Conservation (phyloP, 2,329 filamentous ascomycete genomes). For the Aspergillus vadensis region DNA sequence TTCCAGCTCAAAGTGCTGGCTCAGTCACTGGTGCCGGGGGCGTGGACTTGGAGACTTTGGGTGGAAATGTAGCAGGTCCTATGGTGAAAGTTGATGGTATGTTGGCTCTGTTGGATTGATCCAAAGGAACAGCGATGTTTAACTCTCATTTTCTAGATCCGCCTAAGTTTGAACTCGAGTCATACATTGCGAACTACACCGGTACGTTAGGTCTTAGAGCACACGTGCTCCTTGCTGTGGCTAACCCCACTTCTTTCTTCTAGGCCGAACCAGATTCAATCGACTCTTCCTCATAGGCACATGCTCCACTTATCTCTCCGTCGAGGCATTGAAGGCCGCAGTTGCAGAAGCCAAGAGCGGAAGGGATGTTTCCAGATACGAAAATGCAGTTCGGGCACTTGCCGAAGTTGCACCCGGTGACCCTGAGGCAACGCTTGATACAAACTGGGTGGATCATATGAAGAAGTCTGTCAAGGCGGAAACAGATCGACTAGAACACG, state of each 20-base stretch:
- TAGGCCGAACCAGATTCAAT: slow-evolving; percentile 78
- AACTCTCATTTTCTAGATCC: slow-evolving; percentile 54
- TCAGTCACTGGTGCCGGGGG: slow-evolving; percentile 9
- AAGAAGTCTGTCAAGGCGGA: slow-evolving; percentile 69
- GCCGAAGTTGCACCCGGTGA: slow-evolving; percentile 66
- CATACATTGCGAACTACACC: slow-evolving; percentile 85
- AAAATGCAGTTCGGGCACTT: slow-evolving; percentile 67
- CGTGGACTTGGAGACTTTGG: slow-evolving; percentile 11
- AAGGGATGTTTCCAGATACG: slow-evolving; percentile 72
- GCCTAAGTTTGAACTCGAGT: slow-evolving; percentile 88
- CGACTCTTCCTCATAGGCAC: slow-evolving; percentile 80
- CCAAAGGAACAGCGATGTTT: slow-evolving; percentile 7
- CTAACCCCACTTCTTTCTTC: neutral
- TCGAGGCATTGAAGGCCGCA: slow-evolving; percentile 79
- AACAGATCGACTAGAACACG: slow-evolving; percentile 73
- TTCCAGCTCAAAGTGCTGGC: slow-evolving; percentile 16
- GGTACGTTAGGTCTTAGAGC: slow-evolving; percentile 54
- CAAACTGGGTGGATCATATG: slow-evolving; percentile 72
- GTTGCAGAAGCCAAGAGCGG: slow-evolving; percentile 74
- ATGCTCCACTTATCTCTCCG: slow-evolving; percentile 71
- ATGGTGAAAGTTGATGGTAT: slow-evolving; percentile 26
- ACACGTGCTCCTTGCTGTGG: neutral
- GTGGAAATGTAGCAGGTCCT: slow-evolving; percentile 10
- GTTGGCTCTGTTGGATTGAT: slow-evolving; percentile 6
- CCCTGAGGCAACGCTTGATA: slow-evolving; percentile 67